A percentile compares a stretch with the other conserved stretches of the same genome.
Evolutionary conservation across 1,139 yeast species (phyloP).

Genomic region (Suhomyces chickasaworum): DNA sequence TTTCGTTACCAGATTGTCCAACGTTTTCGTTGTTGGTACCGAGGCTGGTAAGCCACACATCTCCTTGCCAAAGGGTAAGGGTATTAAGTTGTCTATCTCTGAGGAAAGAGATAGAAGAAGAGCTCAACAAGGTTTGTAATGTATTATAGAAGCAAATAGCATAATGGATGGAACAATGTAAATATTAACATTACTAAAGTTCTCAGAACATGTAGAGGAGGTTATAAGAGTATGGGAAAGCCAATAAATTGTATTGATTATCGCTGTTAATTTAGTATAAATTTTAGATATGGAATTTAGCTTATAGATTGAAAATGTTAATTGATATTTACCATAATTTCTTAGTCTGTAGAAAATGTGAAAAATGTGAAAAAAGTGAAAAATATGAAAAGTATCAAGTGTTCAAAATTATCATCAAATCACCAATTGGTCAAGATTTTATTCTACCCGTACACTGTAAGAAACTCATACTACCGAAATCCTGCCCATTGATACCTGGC

Average conservation of each 20-base stretch:
- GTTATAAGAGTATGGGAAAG: too few species aligned
- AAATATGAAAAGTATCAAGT: neutral
- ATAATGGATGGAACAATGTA: neutral
- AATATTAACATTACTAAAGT: neutral
- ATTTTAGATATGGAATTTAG: too few species aligned
- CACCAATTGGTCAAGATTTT: too few species aligned
- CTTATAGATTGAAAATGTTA: too few species aligned
- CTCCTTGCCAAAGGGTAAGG: slow-evolving; percentile 99
- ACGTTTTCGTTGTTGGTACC: slow-evolving; percentile 92
- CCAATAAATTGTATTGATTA: too few species aligned
- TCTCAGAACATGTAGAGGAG: neutral
- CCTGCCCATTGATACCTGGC: too few species aligned
- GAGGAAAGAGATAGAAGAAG: slow-evolving; percentile 99
- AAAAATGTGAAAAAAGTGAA: neutral
- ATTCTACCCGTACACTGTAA: too few species aligned
- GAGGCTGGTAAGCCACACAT: slow-evolving; percentile 97
- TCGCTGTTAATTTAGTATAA: too few species aligned
- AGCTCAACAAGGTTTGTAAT: slow-evolving; percentile 61
- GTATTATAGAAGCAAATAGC: slow-evolving; percentile 7
- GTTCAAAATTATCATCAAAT: neutral
- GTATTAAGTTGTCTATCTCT: slow-evolving; percentile 95
- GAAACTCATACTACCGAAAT: too few species aligned
- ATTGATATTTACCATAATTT: too few species aligned
- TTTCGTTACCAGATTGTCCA: slow-evolving; percentile 97
- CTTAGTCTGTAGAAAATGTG: too few species aligned